These are phyloP conservation scores for Rickenella mellea DNA, from an alignment of 768 basidiomycete species.

Conservation along the genomic window DNA sequence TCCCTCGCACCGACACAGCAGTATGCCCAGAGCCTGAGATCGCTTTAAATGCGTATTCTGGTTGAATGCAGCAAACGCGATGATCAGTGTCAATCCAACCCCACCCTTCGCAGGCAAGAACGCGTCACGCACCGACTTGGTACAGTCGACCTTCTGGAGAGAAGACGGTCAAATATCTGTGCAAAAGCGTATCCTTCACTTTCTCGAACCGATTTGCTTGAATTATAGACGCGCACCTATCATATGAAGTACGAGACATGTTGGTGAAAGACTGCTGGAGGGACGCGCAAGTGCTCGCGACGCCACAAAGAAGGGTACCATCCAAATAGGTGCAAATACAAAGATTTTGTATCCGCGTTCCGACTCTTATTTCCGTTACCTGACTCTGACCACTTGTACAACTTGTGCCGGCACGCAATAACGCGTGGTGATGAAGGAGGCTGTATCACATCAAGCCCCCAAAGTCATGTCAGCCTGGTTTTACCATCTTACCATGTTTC, in stretches of 20 bases:
- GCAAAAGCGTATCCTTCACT: neutral
- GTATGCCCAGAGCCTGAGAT: slow-evolving; percentile 97
- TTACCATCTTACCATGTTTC: neutral
- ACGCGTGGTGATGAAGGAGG: slow-evolving; percentile 57
- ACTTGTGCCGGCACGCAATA: neutral
- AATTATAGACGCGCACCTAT: slow-evolving; percentile 41
- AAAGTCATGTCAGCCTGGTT: slow-evolving; percentile 63
- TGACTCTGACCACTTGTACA: too few relatives aligned
- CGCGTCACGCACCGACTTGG: slow-evolving; percentile 80
- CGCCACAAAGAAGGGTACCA: too few relatives aligned
- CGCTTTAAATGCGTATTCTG: slow-evolving; percentile 99
- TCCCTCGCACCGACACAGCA: slow-evolving; percentile 84
- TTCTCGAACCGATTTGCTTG: neutral
- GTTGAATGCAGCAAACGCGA: neutral
- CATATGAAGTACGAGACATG: slow-evolving; percentile 95
- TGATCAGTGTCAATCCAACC: neutral
- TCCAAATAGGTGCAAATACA: too few relatives aligned
- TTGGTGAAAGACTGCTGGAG: slow-evolving; percentile 14
- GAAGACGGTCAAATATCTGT: slow-evolving; percentile 91
- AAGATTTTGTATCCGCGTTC: too few relatives aligned
- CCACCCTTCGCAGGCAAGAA: too few relatives aligned
- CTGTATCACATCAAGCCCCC: slow-evolving; percentile 68
- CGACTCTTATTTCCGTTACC: too few relatives aligned
- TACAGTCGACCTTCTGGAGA: slow-evolving; percentile 95
- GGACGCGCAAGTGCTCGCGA: slow-evolving; percentile 49